Base-by-base conservation (phyloP, 2,329 filamentous ascomycete genomes). In the Dothideomycetes sp. region DNA sequence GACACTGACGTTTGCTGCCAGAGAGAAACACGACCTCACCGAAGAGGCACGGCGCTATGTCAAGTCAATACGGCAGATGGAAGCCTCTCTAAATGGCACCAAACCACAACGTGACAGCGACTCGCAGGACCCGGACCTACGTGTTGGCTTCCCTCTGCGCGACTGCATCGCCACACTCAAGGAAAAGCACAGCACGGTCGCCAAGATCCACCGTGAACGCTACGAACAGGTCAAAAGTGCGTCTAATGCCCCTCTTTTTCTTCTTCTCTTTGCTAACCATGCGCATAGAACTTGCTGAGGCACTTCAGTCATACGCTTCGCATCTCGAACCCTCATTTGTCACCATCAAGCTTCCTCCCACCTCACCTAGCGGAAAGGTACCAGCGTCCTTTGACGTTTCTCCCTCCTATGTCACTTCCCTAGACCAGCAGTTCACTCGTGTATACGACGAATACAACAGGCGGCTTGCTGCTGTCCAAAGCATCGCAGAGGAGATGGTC, bases 371-470 rank as follows among this genome's bases (percentile, higher is more conserved):
- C 50, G 78, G 84, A 32, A 79, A 80, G 10, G 72, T 94, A 27
- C 77, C 88, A 1, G 77, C 86, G 3, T 83, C 74, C 38, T 96
- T 98, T 60, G 88, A 96, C 54, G 77, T 98, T n/a, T 95, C 89
- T 0, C 79, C 84, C 0, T 73, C 81, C 4, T 98, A 96, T 55
- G 84, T 95, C 39, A 77, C 84, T 47, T 79, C 81, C 43, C 75
- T 98, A 15, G 89, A 98, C 58, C 72, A 74, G 40, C 91, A 98
- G 62, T 98, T 96, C 57, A 86, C 85, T 9, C 78, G 87, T 45
- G 85, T 98, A 15, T 96, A 96, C 62, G 87, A 96, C 55, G 93
- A 98, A 65, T 98, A 96, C 64, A 86, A 81, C 30, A 82, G 80
- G 50, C 84, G 91, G 33, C 71, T 94, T 31, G 73, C 74, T 20